Conservation (phyloP, 805 yeast species). For the Ascoidea asiatica region DNA sequence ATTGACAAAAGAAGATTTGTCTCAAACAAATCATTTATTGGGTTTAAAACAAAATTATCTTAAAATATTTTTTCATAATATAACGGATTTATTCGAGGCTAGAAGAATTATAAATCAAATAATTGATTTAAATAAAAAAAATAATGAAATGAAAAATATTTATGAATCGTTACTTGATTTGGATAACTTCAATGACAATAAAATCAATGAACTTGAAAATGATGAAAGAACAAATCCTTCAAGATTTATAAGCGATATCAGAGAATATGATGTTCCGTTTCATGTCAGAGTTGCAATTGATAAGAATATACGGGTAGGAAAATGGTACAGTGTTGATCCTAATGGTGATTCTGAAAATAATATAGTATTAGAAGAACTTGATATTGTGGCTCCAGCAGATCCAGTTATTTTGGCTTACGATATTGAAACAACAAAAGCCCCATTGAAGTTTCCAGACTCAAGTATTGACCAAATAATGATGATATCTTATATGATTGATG, state of each 20-base stretch:
- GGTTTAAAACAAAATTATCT: conserved; percentile 59
- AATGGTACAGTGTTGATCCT: conserved; percentile 68
- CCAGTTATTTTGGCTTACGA: conserved; percentile 95
- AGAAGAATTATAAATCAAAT: conserved; percentile 59
- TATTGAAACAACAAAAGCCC: conserved; percentile 95
- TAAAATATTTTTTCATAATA: conserved; percentile 61
- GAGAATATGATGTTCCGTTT: conserved; percentile 94
- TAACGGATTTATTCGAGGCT: conserved; percentile 61
- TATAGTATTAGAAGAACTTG: conserved; percentile 43
- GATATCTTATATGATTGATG: conserved; percentile 99
- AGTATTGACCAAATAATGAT: conserved; percentile 89
- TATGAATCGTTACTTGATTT: conserved; percentile 39
- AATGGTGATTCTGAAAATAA: conserved; percentile 45
- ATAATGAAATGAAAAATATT: conserved; percentile 49
- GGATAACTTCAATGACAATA: conserved; percentile 16
- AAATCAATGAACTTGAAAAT: conserved; percentile 12
- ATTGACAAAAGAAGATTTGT: conserved; percentile 64
- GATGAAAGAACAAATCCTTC: conserved; percentile 33
- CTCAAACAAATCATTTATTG: conserved; percentile 72
- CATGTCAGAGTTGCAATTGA: conserved; percentile 96
- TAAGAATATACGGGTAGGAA: conserved; percentile 75
- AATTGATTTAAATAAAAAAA: conserved; percentile 49
- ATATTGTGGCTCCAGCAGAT: conserved; percentile 87
- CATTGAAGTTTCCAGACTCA: conserved; percentile 90
- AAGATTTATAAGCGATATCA: conserved; percentile 56